A percentile compares a stretch with the other conserved stretches of the same genome.
Conservation (phyloP, 2,329 filamentous ascomycete genomes). For the Aspergillus neotritici region DNA sequence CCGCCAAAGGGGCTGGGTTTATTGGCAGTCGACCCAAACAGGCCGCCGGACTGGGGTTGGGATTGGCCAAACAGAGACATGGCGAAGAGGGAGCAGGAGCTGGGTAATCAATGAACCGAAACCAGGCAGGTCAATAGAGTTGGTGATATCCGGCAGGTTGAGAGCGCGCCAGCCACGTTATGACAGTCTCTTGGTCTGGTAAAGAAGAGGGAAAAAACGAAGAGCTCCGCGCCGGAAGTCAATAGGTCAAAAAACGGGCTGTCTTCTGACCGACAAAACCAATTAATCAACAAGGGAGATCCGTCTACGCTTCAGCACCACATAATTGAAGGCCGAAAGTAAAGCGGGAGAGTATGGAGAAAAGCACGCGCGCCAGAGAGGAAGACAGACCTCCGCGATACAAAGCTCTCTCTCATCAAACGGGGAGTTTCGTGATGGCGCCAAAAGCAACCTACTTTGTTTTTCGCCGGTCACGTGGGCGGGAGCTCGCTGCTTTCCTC, state of each 20-base stretch:
- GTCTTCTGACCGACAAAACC: too few relatives aligned
- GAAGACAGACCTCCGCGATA: too few relatives aligned
- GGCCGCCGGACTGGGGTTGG: constrained; percentile 21
- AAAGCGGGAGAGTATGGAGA: too few relatives aligned
- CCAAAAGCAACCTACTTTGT: too few relatives aligned
- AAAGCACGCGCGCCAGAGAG: too few relatives aligned
- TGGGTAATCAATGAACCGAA: neutral
- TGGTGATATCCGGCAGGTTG: neutral
- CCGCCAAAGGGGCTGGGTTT: constrained; percentile 38
- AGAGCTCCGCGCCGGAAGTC: neutral
- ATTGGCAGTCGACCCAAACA: constrained; percentile 28
- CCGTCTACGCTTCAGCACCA: neutral
- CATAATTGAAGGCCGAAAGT: too few relatives aligned
- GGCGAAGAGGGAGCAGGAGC: constrained; percentile 4
- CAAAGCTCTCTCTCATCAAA: too few relatives aligned
- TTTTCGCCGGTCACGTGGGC: too few relatives aligned
- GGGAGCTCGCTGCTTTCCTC: neutral
- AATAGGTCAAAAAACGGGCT: neutral
- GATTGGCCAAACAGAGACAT: constrained; percentile 39
- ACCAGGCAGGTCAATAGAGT: constrained; percentile 6
- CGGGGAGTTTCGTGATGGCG: too few relatives aligned
- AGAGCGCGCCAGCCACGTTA: neutral
- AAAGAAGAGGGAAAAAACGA: neutral
- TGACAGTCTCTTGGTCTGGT: too few relatives aligned
- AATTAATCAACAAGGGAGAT: too few relatives aligned